phyloP scores from a whole-genome alignment of 331 rosid genomes.

The Dryas integrifolia region DNA sequence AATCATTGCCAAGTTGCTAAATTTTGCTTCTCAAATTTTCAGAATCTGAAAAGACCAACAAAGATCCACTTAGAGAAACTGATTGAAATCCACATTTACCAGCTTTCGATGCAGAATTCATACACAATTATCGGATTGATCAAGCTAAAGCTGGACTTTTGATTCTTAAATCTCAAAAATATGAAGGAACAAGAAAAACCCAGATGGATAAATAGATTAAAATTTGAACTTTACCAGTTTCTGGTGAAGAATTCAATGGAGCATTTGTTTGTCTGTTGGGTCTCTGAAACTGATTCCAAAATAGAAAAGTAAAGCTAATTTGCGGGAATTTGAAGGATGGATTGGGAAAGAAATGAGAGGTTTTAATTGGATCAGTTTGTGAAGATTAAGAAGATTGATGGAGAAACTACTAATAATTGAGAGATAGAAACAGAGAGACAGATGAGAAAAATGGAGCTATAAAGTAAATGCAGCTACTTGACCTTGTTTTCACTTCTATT shows the following conservation, averaged over 20 bases:
- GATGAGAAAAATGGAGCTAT: background rate
- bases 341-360: conserved; percentile 10
- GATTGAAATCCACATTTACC: background rate
- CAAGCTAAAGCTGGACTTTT: background rate
- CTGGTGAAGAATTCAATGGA: background rate
- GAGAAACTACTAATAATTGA: background rate
- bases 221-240: conserved; percentile 11
- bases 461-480: background rate
- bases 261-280: conserved; percentile 9
- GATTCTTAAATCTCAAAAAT: background rate
- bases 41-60: background rate
- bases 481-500: background rate
- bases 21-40: background rate
- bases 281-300: conserved; percentile 7
- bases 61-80: background rate
- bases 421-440: background rate
- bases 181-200: background rate
- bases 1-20: background rate
- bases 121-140: background rate
- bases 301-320: background rate
- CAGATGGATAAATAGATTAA: background rate
- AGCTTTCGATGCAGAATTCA: background rate
- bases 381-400: background rate
- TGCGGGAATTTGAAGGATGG: background rate
- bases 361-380: background rate